Conservation (phyloP, 495 filamentous ascomycete species). For the Rhizodiscina lignyota region DNA sequence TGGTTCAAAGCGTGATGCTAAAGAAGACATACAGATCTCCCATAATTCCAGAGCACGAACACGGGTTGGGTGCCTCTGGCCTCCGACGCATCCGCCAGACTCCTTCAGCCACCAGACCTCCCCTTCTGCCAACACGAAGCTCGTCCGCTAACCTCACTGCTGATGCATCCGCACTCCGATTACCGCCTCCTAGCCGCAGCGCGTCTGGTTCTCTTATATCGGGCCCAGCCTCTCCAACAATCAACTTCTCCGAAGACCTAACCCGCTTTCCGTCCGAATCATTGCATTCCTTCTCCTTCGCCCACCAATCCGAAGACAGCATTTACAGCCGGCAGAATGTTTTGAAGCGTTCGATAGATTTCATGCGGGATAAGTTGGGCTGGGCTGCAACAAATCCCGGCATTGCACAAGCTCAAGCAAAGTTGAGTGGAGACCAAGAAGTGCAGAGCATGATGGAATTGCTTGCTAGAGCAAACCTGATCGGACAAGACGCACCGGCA, state of each 20-base stretch:
- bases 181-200: conserved; percentile 30
- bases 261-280: conserved; percentile 88
- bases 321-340: conserved; percentile 86
- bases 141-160: background rate
- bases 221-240: conserved; percentile 45
- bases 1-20: background rate
- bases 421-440: conserved; percentile 66
- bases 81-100: conserved; percentile 77
- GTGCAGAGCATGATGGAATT: conserved; percentile 84
- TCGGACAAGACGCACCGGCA: conserved; percentile 34
- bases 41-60: conserved; percentile 40
- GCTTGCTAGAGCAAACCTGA: conserved; percentile 57
- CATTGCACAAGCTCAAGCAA: conserved; percentile 66
- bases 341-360: conserved; percentile 85
- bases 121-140: background rate
- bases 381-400: conserved; percentile 51
- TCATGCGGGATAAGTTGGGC: conserved; percentile 87
- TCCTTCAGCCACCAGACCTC: background rate
- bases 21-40: conserved; percentile 27
- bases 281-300: conserved; percentile 95
- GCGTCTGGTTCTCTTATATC: conserved; percentile 35
- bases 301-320: conserved; percentile 83
- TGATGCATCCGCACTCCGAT: too few species aligned
- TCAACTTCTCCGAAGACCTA: conserved; percentile 72
- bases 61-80: conserved; percentile 52